These are phyloP conservation scores for Cladosporium velox DNA, from an alignment of 2,329 filamentous ascomycete species.

Conservation along the genomic window DNA sequence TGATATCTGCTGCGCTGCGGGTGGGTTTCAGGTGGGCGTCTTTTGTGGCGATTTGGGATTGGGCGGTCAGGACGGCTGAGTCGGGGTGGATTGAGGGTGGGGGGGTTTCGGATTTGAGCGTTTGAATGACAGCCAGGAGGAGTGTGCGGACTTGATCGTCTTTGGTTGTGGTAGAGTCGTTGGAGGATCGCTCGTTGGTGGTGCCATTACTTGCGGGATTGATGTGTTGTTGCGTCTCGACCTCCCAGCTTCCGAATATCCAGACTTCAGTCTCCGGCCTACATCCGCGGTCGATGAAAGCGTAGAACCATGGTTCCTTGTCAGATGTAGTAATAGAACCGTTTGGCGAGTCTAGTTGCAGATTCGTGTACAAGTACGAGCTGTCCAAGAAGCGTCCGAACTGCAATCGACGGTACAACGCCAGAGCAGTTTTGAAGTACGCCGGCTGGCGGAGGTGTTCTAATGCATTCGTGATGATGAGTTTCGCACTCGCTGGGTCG, in stretches of 20 bases:
- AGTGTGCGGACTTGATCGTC: slow-evolving; percentile 18
- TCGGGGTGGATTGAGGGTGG: slow-evolving; percentile 17
- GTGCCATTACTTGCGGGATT: background rate
- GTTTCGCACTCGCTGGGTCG: background rate
- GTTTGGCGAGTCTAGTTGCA: background rate
- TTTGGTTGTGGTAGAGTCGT: background rate
- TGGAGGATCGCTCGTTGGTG: background rate
- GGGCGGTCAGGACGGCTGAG: slow-evolving; percentile 6
- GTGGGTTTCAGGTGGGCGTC: slow-evolving; percentile 4
- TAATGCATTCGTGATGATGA: background rate
- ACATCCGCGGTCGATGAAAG: slow-evolving; percentile 62
- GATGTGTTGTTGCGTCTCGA: background rate
- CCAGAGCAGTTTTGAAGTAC: slow-evolving; percentile 44
- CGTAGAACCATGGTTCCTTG: slow-evolving; percentile 50
- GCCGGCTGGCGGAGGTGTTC: slow-evolving; percentile 8
- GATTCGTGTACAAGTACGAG: slow-evolving; percentile 45
- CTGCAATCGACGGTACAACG: slow-evolving; percentile 64
- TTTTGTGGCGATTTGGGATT: background rate
- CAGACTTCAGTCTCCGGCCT: slow-evolving; percentile 66
- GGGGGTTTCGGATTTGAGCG: slow-evolving; percentile 17
- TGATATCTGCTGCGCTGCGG: slow-evolving; percentile 23
- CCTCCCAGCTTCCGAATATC: slow-evolving; percentile 53
- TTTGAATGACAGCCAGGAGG: slow-evolving; percentile 23
- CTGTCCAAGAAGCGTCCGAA: slow-evolving; percentile 51
- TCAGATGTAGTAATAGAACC: background rate